A percentile compares a stretch with the other conserved stretches of the same genome.
These are phyloP conservation scores for Plantago lanceolata DNA, from an alignment of 305 asterid species.

Conservation along the genomic window DNA sequence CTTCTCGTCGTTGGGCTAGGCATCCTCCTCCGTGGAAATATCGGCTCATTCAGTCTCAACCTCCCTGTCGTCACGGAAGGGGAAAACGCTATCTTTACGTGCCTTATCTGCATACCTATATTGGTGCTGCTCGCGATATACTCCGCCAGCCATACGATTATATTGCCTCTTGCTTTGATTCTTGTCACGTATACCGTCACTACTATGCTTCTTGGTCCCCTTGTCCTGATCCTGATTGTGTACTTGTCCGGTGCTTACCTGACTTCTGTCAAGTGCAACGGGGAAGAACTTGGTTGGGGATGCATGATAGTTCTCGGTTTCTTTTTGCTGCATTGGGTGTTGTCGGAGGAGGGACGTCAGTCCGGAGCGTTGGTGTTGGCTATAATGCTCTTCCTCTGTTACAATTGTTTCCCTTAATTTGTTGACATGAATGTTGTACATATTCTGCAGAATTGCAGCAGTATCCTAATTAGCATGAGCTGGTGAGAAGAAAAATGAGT, in stretches of 20 bases:
- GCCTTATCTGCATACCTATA: constrained; percentile 39
- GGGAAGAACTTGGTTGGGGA: constrained; percentile 44
- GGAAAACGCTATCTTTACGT: constrained; percentile 36
- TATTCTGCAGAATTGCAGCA: constrained; percentile 14
- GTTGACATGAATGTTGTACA: background rate
- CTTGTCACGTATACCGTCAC: constrained; percentile 39
- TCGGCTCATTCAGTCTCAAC: constrained; percentile 27
- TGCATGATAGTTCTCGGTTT: constrained; percentile 28
- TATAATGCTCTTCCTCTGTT: constrained; percentile 27
- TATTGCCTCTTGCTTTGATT: constrained; percentile 39
- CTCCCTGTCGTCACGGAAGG: constrained; percentile 37
- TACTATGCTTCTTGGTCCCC: constrained; percentile 60
- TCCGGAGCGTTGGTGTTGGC: constrained; percentile 31
- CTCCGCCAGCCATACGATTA: constrained; percentile 31
- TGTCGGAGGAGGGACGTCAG: constrained; percentile 32
- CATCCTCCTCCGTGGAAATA: constrained; percentile 48
- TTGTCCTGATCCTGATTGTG: constrained; percentile 36
- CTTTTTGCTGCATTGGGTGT: constrained; percentile 33
- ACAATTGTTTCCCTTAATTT: constrained; percentile 24
- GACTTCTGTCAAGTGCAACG: constrained; percentile 31
- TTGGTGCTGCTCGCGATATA: constrained; percentile 35
- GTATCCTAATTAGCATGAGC: background rate
- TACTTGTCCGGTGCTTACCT: constrained; percentile 26
- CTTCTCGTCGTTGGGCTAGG: constrained; percentile 46
- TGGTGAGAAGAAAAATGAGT: background rate